A percentile compares a stretch with the other conserved stretches of the same genome.
Evolutionary conservation across 371 early-diverging fungal genomes (phyloP).

Genomic region (Mucor circinelloides): DNA sequence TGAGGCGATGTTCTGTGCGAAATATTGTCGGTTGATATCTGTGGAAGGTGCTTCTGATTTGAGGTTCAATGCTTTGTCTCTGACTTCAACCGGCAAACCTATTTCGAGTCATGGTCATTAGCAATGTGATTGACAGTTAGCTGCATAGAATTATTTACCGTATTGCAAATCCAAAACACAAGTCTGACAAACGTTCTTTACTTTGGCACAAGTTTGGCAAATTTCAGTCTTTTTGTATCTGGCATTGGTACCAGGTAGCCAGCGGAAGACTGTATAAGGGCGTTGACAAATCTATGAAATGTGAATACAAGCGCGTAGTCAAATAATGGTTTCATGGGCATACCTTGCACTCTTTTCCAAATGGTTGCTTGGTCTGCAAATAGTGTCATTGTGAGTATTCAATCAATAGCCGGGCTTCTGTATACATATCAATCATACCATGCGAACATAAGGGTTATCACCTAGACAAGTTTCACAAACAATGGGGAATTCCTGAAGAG

Average conservation of each 20-base stretch:
- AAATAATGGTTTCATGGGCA: neutral
- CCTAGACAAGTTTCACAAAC: constrained; percentile 97
- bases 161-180: constrained; percentile 95
- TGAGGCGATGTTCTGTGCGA: constrained; percentile 82
- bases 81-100: constrained; percentile 90
- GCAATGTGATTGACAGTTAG: neutral
- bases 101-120: neutral
- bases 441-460: constrained; percentile 96
- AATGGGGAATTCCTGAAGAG: constrained; percentile 76
- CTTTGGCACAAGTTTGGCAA: constrained; percentile 95
- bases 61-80: constrained; percentile 84
- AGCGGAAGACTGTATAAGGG: constrained; percentile 97
- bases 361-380: constrained; percentile 72
- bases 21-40: constrained; percentile 89
- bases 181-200: constrained; percentile 98
- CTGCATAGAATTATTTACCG: constrained; percentile 44
- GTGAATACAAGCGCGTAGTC: neutral
- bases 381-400: neutral
- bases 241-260: constrained; percentile 94
- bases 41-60: constrained; percentile 78
- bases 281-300: constrained; percentile 74
- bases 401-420: neutral
- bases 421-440: constrained; percentile 58
- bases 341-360: constrained; percentile 93
- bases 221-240: constrained; percentile 97